Evolutionary conservation across 768 basidiomycete species (phyloP).

Genomic region (Hebeloma cylindrosporum): DNA sequence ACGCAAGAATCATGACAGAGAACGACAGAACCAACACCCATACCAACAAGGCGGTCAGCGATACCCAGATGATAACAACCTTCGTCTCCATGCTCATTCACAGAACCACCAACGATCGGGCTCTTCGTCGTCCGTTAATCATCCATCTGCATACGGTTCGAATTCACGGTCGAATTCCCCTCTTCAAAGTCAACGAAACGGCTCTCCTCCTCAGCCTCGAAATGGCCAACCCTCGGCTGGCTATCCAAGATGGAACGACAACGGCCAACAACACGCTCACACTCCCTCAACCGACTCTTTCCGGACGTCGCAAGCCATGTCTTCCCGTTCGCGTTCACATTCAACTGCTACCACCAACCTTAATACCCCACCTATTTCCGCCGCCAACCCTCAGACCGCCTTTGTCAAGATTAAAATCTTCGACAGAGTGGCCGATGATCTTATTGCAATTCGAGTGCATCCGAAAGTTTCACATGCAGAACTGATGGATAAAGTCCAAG

Average conservation of each 20-base stretch:
- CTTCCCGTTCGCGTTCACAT: conserved; percentile 57
- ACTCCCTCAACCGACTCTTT: conserved; percentile 48
- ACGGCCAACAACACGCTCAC: conserved; percentile 25
- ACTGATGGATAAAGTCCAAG: conserved; percentile 89
- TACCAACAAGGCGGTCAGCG: conserved; percentile 38
- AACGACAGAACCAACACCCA: conserved; percentile 42
- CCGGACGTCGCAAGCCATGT: conserved; percentile 52
- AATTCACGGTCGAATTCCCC: conserved; percentile 46
- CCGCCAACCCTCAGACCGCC: conserved; percentile 75
- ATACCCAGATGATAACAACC: conserved; percentile 37
- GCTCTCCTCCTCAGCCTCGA: conserved; percentile 33
- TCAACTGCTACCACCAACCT: conserved; percentile 52
- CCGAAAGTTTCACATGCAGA: conserved; percentile 85
- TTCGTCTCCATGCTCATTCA: conserved; percentile 41
- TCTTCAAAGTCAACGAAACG: conserved; percentile 30
- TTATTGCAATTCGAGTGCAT: conserved; percentile 96
- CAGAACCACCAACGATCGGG: conserved; percentile 54
- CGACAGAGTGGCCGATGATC: conserved; percentile 87
- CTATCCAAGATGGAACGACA: conserved; percentile 31
- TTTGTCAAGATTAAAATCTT: conserved; percentile 99
- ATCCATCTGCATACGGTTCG: conserved; percentile 37
- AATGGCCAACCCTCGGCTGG: conserved; percentile 26
- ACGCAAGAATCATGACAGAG: conserved; percentile 33
- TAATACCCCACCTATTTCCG: conserved; percentile 73
- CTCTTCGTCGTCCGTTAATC: conserved; percentile 48